These are phyloP conservation scores for Mallotus nudiflorus DNA, from an alignment of 345 rosid genomes.

Conservation along the genomic window DNA sequence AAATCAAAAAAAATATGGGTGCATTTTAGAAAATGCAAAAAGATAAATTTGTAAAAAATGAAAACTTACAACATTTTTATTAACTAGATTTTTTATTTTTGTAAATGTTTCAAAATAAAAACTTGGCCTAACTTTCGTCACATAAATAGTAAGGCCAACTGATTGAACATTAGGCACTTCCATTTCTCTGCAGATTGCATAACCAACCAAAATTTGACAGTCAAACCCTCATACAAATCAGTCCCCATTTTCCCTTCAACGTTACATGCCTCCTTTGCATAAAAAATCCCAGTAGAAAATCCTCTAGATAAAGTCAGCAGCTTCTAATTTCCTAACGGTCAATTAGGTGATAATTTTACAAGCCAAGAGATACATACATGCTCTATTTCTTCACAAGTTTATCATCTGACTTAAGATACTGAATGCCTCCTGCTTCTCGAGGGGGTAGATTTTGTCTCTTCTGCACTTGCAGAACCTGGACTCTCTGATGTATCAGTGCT, in stretches of 20 bases:
- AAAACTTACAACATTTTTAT: too few species aligned
- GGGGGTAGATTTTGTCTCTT: slow-evolving; percentile 71
- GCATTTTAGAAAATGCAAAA: too few species aligned
- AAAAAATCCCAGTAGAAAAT: slow-evolving; percentile 15
- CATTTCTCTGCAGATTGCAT: slow-evolving; percentile 10
- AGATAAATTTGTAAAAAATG: too few species aligned
- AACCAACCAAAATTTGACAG: slow-evolving; percentile 18
- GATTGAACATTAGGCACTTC: slow-evolving; percentile 11
- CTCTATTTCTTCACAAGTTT: neutral
- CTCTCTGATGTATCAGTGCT: slow-evolving; percentile 55
- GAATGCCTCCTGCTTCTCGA: slow-evolving; percentile 72
- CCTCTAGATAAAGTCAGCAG: slow-evolving; percentile 23
- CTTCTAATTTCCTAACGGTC: slow-evolving; percentile 33
- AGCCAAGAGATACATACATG: slow-evolving; percentile 15
- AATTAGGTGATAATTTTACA: slow-evolving; percentile 32
- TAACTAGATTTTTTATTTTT: too few species aligned
- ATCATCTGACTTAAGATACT: slow-evolving; percentile 31
- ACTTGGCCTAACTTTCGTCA: too few species aligned
- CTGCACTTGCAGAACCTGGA: slow-evolving; percentile 56
- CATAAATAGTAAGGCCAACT: neutral
- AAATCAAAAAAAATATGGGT: too few species aligned
- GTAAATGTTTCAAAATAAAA: too few species aligned
- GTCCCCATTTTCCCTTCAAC: slow-evolving; percentile 15
- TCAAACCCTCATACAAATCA: slow-evolving; percentile 19
- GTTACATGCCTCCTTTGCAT: slow-evolving; percentile 17